Percentiles rank a stretch among this genome's conserved stretches.
Evolutionary conservation across 1,284 basidiomycete species (phyloP).

Genomic region (Malassezia sp.): DNA sequence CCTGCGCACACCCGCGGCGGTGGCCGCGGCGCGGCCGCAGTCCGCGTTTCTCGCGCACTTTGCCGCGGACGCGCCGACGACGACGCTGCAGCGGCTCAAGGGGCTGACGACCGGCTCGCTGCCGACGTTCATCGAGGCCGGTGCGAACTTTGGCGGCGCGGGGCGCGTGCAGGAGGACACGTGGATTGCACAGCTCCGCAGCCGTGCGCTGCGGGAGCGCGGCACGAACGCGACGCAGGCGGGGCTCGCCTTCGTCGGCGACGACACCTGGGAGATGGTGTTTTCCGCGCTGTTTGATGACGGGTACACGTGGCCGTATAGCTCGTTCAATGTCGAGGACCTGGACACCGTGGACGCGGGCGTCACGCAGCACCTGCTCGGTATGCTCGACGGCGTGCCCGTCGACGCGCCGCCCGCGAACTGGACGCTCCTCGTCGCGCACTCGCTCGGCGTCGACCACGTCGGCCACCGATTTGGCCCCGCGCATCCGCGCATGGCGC

Average conservation of each 20-base stretch:
- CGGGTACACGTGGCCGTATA: slow-evolving; percentile 69
- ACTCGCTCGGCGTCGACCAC: slow-evolving; percentile 95
- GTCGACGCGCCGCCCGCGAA: slow-evolving; percentile 15
- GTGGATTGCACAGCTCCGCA: slow-evolving; percentile 50
- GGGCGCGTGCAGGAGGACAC: slow-evolving; percentile 69
- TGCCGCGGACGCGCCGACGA: slow-evolving; percentile 85
- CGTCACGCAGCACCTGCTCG: slow-evolving; percentile 70
- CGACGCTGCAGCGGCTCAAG: slow-evolving; percentile 89
- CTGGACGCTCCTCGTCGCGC: slow-evolving; percentile 80
- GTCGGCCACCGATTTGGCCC: slow-evolving; percentile 89
- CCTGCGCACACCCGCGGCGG: slow-evolving; percentile 63
- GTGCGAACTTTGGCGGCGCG: slow-evolving; percentile 71
- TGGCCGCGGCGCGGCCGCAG: slow-evolving; percentile 56
- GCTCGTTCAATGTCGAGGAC: slow-evolving; percentile 98
- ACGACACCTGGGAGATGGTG: slow-evolving; percentile 88
- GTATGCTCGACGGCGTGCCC: slow-evolving; percentile 63
- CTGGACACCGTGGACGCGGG: slow-evolving; percentile 88
- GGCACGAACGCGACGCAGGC: not conserved
- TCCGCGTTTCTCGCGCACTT: slow-evolving; percentile 77
- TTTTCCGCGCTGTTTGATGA: slow-evolving; percentile 65
- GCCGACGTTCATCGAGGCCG: slow-evolving; percentile 88
- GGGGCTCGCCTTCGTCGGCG: slow-evolving; percentile 68
- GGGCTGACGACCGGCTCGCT: slow-evolving; percentile 87
- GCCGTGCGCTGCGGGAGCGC: slow-evolving; percentile 17
- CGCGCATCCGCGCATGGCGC: slow-evolving; percentile 69